Evolutionary conservation across 2,329 filamentous ascomycete species (phyloP).

Genomic region (Hymenoscyphus salicellus): DNA sequence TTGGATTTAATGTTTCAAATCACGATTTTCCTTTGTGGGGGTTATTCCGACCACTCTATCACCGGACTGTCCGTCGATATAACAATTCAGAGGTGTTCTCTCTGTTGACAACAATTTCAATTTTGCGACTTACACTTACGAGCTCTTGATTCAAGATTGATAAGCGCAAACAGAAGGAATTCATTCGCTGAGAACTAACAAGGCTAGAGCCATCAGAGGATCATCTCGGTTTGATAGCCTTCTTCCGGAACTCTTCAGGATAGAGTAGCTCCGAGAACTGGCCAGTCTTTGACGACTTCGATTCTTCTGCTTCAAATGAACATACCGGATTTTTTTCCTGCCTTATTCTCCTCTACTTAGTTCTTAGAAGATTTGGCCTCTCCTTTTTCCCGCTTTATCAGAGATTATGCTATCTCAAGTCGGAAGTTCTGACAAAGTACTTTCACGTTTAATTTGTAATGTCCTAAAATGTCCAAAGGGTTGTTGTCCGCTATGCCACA

Average conservation of each 20-base stretch:
- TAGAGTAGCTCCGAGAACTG: no score
- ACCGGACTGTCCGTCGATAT: background rate
- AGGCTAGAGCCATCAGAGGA: background rate
- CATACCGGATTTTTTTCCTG: no score
- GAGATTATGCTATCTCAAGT: no score
- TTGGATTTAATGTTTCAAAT: background rate
- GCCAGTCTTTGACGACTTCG: no score
- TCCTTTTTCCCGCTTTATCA: no score
- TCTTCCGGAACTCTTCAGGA: background rate
- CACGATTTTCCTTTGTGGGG: background rate
- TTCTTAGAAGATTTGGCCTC: no score
- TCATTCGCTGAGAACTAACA: background rate
- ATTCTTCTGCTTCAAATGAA: no score
- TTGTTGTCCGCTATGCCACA: no score
- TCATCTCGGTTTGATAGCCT: background rate
- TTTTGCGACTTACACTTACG: background rate
- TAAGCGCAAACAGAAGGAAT: background rate
- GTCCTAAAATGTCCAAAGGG: no score
- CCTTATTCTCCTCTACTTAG: no score
- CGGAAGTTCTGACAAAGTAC: no score
- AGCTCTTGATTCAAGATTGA: background rate
- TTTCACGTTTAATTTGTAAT: no score
- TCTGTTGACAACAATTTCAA: background rate
- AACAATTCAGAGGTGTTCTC: background rate
- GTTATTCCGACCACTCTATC: background rate